phyloP scores from a whole-genome alignment of 1,284 basidiomycete genomes.

The Cryptococcus sp. region DNA sequence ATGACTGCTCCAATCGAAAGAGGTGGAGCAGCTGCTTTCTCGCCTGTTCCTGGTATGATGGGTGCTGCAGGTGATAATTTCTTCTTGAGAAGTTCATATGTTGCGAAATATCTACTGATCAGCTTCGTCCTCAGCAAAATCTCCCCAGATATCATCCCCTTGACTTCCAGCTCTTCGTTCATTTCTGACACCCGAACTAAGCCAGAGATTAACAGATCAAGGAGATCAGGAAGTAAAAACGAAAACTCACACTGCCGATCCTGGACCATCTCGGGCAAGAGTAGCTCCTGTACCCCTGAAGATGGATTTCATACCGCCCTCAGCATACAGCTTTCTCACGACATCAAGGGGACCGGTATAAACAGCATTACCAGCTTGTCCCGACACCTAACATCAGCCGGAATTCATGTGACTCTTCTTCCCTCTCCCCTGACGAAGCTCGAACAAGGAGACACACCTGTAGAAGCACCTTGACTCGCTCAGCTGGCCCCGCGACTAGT shows the following conservation, averaged over 20 bases:
- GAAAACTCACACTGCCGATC: slow-evolving; percentile 90
- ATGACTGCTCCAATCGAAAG: slow-evolving; percentile 86
- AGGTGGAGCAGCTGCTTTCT: slow-evolving; percentile 68
- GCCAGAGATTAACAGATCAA: too few relatives aligned
- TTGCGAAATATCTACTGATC: slow-evolving; percentile 78
- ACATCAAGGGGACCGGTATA: slow-evolving; percentile 94
- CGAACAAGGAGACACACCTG: slow-evolving; percentile 56
- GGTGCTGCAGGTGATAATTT: slow-evolving; percentile 52
- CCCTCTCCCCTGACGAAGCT: background rate
- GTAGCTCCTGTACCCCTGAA: slow-evolving; percentile 92
- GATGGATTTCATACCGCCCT: slow-evolving; percentile 88
- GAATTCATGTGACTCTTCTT: background rate
- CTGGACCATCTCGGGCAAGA: slow-evolving; percentile 89
- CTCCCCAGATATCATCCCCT: background rate
- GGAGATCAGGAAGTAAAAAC: too few relatives aligned
- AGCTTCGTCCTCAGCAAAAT: background rate
- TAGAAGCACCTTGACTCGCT: slow-evolving; percentile 93
- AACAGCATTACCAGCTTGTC: slow-evolving; percentile 69
- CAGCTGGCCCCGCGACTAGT: slow-evolving; percentile 87
- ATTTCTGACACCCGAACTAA: too few relatives aligned
- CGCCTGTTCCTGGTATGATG: slow-evolving; percentile 48
- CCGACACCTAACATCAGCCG: slow-evolving; percentile 63
- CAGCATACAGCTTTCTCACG: slow-evolving; percentile 83
- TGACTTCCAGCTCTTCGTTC: too few relatives aligned
- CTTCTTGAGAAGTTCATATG: slow-evolving; percentile 93